phyloP scores from a whole-genome alignment of 345 rosid genomes.

The Populus simonii region DNA sequence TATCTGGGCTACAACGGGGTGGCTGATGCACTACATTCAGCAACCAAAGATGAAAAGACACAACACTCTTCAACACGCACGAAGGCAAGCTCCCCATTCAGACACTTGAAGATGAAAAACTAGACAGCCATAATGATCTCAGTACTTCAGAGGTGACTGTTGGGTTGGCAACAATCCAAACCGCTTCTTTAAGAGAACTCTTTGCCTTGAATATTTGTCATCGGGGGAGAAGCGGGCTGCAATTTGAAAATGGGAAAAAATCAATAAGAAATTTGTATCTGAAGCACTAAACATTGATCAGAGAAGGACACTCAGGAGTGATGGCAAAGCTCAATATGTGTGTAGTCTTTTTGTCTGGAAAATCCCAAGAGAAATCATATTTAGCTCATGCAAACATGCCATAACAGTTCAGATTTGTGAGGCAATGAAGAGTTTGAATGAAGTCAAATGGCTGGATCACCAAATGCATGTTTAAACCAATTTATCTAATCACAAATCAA shows the following conservation, averaged over 20 bases:
- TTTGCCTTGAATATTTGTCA: constrained; percentile 75
- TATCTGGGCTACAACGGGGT: not conserved
- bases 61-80: not conserved
- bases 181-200: constrained; percentile 73
- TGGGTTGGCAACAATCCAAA: constrained; percentile 79
- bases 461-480: not conserved
- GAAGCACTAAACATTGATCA: not conserved
- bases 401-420: not conserved
- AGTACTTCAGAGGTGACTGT: constrained; percentile 63
- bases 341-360: not conserved
- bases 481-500: not conserved
- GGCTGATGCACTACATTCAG: not conserved
- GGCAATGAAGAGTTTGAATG: not conserved
- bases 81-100: constrained; percentile 3
- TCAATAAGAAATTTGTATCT: not conserved
- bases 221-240: constrained; percentile 92
- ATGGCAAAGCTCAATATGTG: not conserved
- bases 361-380: not conserved
- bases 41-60: not conserved
- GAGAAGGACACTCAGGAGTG: not conserved
- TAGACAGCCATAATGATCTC: constrained; percentile 4
- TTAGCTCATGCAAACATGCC: not conserved
- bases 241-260: not conserved
- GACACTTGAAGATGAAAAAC: not conserved
- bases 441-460: not conserved